Base-by-base conservation (phyloP, 352 stramenopile genomes). In the Elongisporangium undulatum region DNA sequence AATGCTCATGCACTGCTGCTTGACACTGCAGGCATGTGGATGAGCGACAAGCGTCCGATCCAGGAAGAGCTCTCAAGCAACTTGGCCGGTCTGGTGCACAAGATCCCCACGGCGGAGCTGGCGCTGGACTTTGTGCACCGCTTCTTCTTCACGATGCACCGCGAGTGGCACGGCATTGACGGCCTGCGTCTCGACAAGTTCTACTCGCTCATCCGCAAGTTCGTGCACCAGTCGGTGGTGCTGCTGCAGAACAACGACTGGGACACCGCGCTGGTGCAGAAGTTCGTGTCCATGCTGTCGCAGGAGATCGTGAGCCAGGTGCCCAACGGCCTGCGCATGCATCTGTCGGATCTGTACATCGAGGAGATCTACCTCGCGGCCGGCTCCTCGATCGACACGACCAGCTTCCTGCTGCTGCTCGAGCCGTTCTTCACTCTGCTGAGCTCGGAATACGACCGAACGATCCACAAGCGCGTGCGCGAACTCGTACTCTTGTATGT, bases 111-210 rank as follows among this genome's bases (percentile, higher is more conserved):
- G 4, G 24, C 64, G 0, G 65, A 76, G 19, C 23, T 71, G n/a
- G 77, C 82, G 61, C 69, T 92, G 49, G 63, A 63, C 12, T 94
- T 94, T 48, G 72, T 89, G 58, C 78, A 90, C 68, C 89, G 77
- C 39, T 92, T 92, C 62, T 89, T 94, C 64, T 72, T 79, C 51
- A 94, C 85, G 21, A 92, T 94, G 75, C 85, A 90, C 59, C 81
- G 83, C 49, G 85, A 94, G 62, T 94, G 85, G 85, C 85, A 92
- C 66, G 85, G 85, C 50, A 77, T 94, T 38, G 85, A 94, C 67
- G 82, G 83, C 29, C 83, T 94, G 20, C 77, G 85, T 1, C 68
- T 92, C 54, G 85, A 94, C 67, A 94, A 94, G 67, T 94, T 92
- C 56, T 94, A 94, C 79, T 80, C 79, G 55, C 69, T 94, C 6